Evolutionary conservation across 768 basidiomycete genomes (phyloP), one percentile per base, ranked within the genome.

Genomic region (Serendipita indica): DNA sequence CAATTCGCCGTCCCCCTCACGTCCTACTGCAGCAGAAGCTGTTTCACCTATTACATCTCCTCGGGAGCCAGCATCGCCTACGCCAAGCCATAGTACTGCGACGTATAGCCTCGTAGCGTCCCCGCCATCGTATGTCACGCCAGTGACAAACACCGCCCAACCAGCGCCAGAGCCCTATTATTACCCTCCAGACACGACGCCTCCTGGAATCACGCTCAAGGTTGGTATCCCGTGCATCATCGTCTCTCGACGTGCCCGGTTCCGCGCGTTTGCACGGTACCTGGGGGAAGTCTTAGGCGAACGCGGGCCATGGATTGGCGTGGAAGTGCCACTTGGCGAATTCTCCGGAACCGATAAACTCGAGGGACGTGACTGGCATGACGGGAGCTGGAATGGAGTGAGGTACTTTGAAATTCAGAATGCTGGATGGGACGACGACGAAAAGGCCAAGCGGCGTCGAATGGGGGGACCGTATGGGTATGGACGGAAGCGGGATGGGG

Each of bases 141-240:
- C 32, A 18, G 18, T 37, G 4, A 43, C 28, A 37, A 52, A 60
- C 30, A 45, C 60, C 12, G 57, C 60, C n/a, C 61, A 5, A 46
- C 61, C 57, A 14, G 57, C 28, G 28, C 60, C 62, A 3, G 12
- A 60, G 1, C 35, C 39, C 3, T 27, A 35, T 16, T 58, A 30
- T 10, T 32, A 39, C 18, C 39, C 57, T 10, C 39, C 57, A 5
- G 56, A 52, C 28, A 25, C 57, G 3, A 46, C 49, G 27, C 52
- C 46, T 3, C 64, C 64, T 0, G 89, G 89, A 0, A 81, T 83
- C 2, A 86, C 82, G 10, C 78, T 93, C 33, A 84, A 87, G 33
- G 81, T 91, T 27, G 89, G 89, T 6, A 92, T 92, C 33, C 88
- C 90, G 0, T 92, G 90, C 71, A 89, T 92, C 67, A 85, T 92